Percentiles rank a stretch among this genome's conserved stretches.
These are phyloP conservation scores for Vickermania ingenoplastis DNA, from an alignment of 208 protist species.

Conservation along the genomic window DNA sequence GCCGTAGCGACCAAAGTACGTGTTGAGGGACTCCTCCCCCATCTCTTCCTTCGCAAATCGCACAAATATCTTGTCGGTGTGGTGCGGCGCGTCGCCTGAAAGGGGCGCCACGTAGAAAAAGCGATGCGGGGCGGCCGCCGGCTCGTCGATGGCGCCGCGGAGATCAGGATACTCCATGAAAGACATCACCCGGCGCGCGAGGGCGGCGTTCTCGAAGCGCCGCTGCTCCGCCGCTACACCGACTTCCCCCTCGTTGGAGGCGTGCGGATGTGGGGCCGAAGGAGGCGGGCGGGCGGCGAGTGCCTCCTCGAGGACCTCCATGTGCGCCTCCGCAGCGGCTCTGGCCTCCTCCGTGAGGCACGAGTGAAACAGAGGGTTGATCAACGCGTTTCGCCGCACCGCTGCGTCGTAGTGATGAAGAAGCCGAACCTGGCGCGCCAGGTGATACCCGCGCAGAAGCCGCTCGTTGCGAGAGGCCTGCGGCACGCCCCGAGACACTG, in stretches of 20 bases:
- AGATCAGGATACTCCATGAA: slow-evolving; percentile 49
- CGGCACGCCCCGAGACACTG: slow-evolving; percentile 5
- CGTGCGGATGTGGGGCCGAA: no score
- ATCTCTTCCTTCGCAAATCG: slow-evolving; percentile 58
- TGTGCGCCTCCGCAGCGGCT: not conserved
- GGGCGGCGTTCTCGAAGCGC: not conserved
- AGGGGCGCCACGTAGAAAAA: not conserved
- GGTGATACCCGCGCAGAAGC: slow-evolving; percentile 51
- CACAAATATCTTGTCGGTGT: slow-evolving; percentile 44
- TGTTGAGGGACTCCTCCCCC: slow-evolving; percentile 78
- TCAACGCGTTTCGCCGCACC: slow-evolving; percentile 36
- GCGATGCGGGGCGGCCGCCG: slow-evolving; percentile 1
- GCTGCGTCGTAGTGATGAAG: slow-evolving; percentile 41
- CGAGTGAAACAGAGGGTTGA: slow-evolving; percentile 53
- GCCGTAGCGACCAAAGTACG: slow-evolving; percentile 84
- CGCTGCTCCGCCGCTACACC: not conserved
- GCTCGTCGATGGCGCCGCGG: not conserved
- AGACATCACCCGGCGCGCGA: slow-evolving; percentile 32
- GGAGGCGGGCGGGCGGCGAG: not conserved
- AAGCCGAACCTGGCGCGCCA: slow-evolving; percentile 61
- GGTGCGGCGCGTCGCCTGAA: not conserved
- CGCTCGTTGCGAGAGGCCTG: slow-evolving; percentile 17
- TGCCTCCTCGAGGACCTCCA: not conserved
- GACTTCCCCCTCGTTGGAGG: not conserved
- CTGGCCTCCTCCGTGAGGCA: slow-evolving; percentile 16